Evolutionary conservation across 2,329 filamentous ascomycete genomes (phyloP), one percentile per base, ranked within the genome.

Genomic region (Talaromyces marneffei): DNA sequence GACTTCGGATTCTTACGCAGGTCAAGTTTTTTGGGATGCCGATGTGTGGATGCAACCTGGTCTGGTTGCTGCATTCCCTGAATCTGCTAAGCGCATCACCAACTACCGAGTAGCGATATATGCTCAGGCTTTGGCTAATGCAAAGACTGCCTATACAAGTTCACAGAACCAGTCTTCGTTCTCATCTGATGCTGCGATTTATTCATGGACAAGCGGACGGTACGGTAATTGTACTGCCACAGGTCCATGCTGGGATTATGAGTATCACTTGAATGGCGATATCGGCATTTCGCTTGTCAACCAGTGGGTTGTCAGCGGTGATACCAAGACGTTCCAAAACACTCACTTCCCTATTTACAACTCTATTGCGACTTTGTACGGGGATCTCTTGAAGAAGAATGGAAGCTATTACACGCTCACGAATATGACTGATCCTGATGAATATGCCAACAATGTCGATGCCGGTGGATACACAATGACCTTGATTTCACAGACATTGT

Each of bases 401-500:
- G 79, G 81, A 16, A 82, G 82, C 0, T 77, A 75, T 3, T 81
- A 79, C 68, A 77, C 77, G 1, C 78, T 83, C 56, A 82, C 75
- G 14, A 88, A 91, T 65, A 87, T 88, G 74, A 91, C 88, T 0
- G 88, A 91, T 72, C 88, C 88, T 1, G 85, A 87, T 65, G 87
- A 89, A 69, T 89, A 87, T 66, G 87, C 87, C 8, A 88, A 89
- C 66, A 77, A 82, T 59, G 77, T 87, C 57, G 82, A 88, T 66
- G 87, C 88, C 35, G 84, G 85, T n/a, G 87, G 84, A 1, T 91
- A 83, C 67, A 90, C 88, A 0, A 86, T 87, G 79, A 80, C 85
- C 0, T 72, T 87, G 33, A 85, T 87, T 56, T 73, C 80, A 66
- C 71, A 83, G 68, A 75, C 83, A 12, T 72, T 89, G 53, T 74